A percentile compares a stretch with the other conserved stretches of the same genome.
phyloP scores from a whole-genome alignment of 2,329 filamentous ascomycete genomes.

The Penicillium capsulatum region DNA sequence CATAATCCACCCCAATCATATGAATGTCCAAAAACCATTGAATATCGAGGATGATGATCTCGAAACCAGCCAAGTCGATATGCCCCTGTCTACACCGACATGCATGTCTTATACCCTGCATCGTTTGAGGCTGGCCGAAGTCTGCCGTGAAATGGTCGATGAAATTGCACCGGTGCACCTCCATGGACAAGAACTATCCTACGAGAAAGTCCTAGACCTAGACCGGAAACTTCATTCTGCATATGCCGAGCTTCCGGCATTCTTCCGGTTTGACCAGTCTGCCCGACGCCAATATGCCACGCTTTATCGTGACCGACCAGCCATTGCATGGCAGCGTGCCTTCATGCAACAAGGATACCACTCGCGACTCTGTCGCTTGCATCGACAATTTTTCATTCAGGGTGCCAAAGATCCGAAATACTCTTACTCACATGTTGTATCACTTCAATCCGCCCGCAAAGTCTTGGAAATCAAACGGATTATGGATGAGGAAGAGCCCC shows the following conservation, averaged over 20 bases:
- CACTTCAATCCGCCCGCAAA: slow-evolving; percentile 37
- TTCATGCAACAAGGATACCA: slow-evolving; percentile 35
- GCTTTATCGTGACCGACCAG: slow-evolving; percentile 29
- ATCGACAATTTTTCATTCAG: slow-evolving; percentile 40
- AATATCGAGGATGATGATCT: slow-evolving; percentile 44
- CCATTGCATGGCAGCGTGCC: slow-evolving; percentile 35
- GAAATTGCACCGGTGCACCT: slow-evolving; percentile 26
- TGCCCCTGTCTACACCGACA: slow-evolving; percentile 38
- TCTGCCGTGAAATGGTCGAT: slow-evolving; percentile 43
- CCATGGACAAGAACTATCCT: slow-evolving; percentile 27
- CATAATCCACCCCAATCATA: slow-evolving; percentile 39
- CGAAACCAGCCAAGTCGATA: slow-evolving; percentile 12
- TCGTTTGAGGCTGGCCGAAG: slow-evolving; percentile 39
- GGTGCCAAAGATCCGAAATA: slow-evolving; percentile 34
- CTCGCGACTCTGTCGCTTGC: slow-evolving; percentile 37
- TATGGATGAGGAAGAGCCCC: slow-evolving; percentile 30
- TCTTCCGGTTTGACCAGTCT: slow-evolving; percentile 35
- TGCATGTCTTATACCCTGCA: slow-evolving; percentile 45
- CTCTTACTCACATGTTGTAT: slow-evolving; percentile 38
- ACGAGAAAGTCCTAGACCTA: slow-evolving; percentile 38
- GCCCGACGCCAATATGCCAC: slow-evolving; percentile 24
- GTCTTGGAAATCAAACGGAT: slow-evolving; percentile 37
- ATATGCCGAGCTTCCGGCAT: slow-evolving; percentile 31
- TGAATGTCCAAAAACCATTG: slow-evolving; percentile 39
- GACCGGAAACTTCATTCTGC: slow-evolving; percentile 34